Percentiles rank a stretch among this genome's conserved stretches.
phyloP scores from a whole-genome alignment of 148 eudicot genomes.

The Gaultheria prostrata region DNA sequence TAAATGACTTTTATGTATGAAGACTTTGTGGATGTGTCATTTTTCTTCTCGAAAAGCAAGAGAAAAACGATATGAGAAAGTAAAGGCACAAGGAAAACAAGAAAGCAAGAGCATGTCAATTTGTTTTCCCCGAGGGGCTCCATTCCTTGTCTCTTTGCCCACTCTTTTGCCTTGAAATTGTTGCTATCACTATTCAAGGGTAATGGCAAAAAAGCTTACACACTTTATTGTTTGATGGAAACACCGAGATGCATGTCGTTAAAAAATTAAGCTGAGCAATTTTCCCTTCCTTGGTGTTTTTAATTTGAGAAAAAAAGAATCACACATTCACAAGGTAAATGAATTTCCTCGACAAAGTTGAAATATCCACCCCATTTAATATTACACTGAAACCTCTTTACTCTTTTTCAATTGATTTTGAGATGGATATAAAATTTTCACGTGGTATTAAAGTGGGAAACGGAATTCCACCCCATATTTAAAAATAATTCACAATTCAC shows the following conservation, averaged over 20 bases:
- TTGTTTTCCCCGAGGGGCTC: slow-evolving; percentile 2
- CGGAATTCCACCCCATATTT: too few species aligned
- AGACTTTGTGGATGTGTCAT: neutral
- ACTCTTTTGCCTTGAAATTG: neutral
- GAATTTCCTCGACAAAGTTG: too few species aligned
- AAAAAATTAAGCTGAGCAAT: neutral
- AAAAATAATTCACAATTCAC: too few species aligned
- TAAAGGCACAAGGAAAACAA: neutral
- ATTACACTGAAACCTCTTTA: too few species aligned
- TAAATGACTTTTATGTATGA: neutral
- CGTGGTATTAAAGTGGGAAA: too few species aligned
- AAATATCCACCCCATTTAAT: too few species aligned
- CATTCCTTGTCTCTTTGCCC: neutral
- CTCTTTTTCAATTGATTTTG: too few species aligned
- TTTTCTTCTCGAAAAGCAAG: neutral
- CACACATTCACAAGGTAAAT: too few species aligned
- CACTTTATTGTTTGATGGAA: neutral
- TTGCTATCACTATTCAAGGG: neutral
- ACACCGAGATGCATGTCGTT: neutral
- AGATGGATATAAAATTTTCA: too few species aligned
- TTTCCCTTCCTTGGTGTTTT: neutral
- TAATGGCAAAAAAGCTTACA: neutral
- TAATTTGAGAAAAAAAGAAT: neutral
- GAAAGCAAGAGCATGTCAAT: slow-evolving; percentile 10
- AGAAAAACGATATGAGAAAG: too few species aligned